phyloP scores from a whole-genome alignment of 2,329 filamentous ascomycete species.

The Aureobasidium leucospermi region DNA sequence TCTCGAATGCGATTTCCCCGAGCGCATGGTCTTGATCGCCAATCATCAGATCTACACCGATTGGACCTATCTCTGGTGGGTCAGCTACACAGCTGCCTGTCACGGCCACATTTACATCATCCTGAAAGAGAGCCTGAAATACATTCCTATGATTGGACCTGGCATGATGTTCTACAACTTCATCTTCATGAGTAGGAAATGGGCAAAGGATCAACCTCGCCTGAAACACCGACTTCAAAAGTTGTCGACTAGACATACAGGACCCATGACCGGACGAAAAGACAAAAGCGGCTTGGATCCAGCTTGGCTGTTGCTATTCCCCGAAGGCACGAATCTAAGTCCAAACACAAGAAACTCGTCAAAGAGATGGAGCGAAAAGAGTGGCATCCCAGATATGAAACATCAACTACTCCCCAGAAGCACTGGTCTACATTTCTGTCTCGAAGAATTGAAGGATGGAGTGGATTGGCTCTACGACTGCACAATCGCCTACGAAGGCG shows the following conservation, averaged over 20 bases:
- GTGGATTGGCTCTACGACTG: constrained; percentile 86
- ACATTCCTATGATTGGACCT: constrained; percentile 70
- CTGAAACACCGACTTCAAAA: constrained; percentile 67
- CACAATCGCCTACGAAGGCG: constrained; percentile 89
- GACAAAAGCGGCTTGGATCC: constrained; percentile 40
- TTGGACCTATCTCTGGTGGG: constrained; percentile 92
- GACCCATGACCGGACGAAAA: constrained; percentile 30
- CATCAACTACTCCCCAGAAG: constrained; percentile 71
- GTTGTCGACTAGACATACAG: constrained; percentile 47
- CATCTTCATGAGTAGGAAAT: constrained; percentile 89
- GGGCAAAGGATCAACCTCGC: constrained; percentile 69
- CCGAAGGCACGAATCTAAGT: constrained; percentile 78
- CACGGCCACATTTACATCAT: constrained; percentile 87
- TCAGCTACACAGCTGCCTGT: constrained; percentile 76
- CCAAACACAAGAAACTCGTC: constrained; percentile 64
- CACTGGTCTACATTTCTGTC: constrained; percentile 72
- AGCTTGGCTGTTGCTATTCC: constrained; percentile 87
- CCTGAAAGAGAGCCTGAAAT: constrained; percentile 78
- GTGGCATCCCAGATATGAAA: constrained; percentile 58
- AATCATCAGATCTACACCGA: constrained; percentile 90
- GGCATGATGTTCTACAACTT: constrained; percentile 85
- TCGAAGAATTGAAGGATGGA: constrained; percentile 65
- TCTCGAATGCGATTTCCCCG: constrained; percentile 71
- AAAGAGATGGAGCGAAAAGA: constrained; percentile 69
- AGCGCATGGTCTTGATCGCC: constrained; percentile 74